These are phyloP conservation scores for Auxenochlorella pyrenoidosa DNA, from an alignment of 139 green algal genomes.

Conservation along the genomic window DNA sequence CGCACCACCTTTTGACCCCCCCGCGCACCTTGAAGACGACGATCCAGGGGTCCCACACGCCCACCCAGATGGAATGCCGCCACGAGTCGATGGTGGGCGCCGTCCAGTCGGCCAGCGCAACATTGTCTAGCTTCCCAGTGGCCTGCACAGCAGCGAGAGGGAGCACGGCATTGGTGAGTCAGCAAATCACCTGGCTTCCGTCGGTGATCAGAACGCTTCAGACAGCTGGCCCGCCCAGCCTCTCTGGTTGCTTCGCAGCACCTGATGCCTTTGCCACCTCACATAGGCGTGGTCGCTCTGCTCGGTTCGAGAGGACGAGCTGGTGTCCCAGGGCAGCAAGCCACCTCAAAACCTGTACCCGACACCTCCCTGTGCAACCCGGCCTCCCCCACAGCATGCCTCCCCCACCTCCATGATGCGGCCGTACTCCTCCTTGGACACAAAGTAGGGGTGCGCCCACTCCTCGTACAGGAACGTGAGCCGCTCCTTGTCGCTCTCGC, in stretches of 20 bases:
- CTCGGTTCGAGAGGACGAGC: too few species aligned
- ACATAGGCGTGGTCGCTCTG: too few species aligned
- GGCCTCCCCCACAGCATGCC: too few species aligned
- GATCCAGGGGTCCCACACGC: slow-evolving; percentile 93
- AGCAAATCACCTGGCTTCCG: too few species aligned
- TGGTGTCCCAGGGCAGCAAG: too few species aligned
- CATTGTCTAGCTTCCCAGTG: slow-evolving; percentile 68
- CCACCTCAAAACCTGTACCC: too few species aligned
- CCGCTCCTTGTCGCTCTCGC: slow-evolving; percentile 72
- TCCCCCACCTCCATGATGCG: slow-evolving; percentile 78
- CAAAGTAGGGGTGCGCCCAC: slow-evolving; percentile 97
- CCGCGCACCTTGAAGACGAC: slow-evolving; percentile 80
- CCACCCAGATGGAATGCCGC: slow-evolving; percentile 96
- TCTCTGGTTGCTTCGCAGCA: too few species aligned
- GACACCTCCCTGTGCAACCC: too few species aligned
- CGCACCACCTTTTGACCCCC: background rate
- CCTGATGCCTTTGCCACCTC: too few species aligned
- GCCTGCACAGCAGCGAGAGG: slow-evolving; percentile 41
- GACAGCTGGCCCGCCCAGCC: too few species aligned
- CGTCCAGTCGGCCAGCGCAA: slow-evolving; percentile 85
- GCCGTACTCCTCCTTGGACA: slow-evolving; percentile 92
- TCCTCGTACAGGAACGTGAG: slow-evolving; percentile 97
- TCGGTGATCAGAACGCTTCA: too few species aligned
- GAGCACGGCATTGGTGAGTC: too few species aligned
- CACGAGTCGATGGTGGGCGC: slow-evolving; percentile 85